These are phyloP conservation scores for Scheffersomyces cryptocercus DNA, from an alignment of 1,139 yeast genomes.

Conservation along the genomic window DNA sequence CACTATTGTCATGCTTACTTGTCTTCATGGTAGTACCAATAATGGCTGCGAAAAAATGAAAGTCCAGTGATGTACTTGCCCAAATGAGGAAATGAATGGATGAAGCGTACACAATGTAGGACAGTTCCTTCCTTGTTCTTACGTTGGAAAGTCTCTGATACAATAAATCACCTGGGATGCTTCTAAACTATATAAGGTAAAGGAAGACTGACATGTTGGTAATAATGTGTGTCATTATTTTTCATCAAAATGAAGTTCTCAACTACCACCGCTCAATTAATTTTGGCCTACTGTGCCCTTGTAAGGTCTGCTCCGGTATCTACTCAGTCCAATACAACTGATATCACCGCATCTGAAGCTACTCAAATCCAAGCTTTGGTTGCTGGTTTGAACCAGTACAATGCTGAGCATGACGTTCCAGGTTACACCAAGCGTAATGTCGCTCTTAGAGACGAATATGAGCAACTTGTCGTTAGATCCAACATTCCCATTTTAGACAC, in stretches of 20 bases:
- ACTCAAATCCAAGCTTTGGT: constrained; percentile 7
- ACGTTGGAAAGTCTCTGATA: too few relatives aligned
- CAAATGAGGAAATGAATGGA: not conserved
- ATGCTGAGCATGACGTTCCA: constrained; percentile 4
- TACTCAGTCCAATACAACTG: not conserved
- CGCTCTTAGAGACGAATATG: constrained; percentile 1
- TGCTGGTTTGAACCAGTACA: constrained; percentile 8
- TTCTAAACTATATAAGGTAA: too few relatives aligned
- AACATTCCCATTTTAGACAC: constrained; percentile 24
- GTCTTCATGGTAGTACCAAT: too few relatives aligned
- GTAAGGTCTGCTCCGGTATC: constrained; percentile 8
- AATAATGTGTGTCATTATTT: not conserved
- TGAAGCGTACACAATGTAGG: too few relatives aligned
- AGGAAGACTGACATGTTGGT: too few relatives aligned
- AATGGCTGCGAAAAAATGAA: not conserved
- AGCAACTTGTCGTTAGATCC: constrained; percentile 12
- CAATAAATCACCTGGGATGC: too few relatives aligned
- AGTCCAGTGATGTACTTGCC: not conserved
- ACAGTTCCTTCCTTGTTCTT: too few relatives aligned
- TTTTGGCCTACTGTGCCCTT: constrained; percentile 11
- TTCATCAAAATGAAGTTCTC: constrained; percentile 9
- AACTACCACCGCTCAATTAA: constrained; percentile 7
- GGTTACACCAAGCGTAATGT: constrained; percentile 1
- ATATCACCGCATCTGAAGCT: not conserved
- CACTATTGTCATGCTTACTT: too few relatives aligned